Percentiles rank a stretch among this genome's conserved stretches.
Evolutionary conservation across 306 rosid species (phyloP).

Genomic region (Hippophae tibetana): DNA sequence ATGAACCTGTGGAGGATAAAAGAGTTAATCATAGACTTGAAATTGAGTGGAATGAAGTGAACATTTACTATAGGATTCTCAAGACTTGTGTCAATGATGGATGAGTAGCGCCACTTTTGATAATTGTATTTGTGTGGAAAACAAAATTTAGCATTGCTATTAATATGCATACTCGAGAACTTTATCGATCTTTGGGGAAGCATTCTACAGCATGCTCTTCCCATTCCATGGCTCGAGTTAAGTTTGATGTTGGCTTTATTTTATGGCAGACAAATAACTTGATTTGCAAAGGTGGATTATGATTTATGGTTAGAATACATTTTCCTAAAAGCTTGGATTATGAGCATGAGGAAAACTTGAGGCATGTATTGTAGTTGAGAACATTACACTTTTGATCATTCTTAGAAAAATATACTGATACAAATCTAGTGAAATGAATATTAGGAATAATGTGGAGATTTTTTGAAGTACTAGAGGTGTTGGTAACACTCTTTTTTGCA

Average conservation of each 20-base stretch:
- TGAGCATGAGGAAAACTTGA: too few relatives aligned
- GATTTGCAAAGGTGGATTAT: background rate
- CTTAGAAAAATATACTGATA: background rate
- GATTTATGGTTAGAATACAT: background rate
- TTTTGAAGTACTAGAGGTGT: background rate
- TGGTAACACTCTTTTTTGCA: constrained; percentile 8
- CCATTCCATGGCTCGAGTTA: background rate
- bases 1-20: too few relatives aligned
- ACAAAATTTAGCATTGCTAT: background rate
- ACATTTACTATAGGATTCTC: too few relatives aligned
- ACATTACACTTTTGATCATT: background rate
- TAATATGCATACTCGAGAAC: background rate
- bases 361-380: background rate
- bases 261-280: background rate
- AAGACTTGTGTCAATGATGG: too few relatives aligned
- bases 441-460: background rate
- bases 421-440: background rate
- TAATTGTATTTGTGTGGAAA: background rate
- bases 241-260: too few relatives aligned
- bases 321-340: background rate
- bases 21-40: too few relatives aligned
- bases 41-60: too few relatives aligned
- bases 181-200: background rate
- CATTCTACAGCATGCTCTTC: background rate
- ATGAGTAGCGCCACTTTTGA: too few relatives aligned